These are phyloP conservation scores for Hygrophoropsis aurantiaca DNA, from an alignment of 768 basidiomycete species.

Conservation along the genomic window DNA sequence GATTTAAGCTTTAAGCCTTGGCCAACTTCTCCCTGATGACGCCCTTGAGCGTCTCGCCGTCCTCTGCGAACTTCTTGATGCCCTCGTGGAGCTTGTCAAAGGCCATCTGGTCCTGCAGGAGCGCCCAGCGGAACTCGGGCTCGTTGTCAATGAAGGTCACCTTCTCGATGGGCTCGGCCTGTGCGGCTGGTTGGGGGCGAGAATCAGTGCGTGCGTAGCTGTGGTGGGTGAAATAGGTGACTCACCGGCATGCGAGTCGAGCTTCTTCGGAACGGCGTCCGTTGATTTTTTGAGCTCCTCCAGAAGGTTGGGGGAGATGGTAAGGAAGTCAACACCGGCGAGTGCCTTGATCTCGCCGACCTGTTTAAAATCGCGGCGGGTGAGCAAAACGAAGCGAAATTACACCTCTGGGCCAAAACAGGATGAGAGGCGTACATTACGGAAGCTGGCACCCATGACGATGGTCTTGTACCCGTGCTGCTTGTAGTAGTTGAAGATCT, in stretches of 20 bases:
- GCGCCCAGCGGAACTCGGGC: slow-evolving; percentile 92
- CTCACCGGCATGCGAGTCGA: slow-evolving; percentile 66
- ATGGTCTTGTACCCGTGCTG: slow-evolving; percentile 98
- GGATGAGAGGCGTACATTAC: slow-evolving; percentile 65
- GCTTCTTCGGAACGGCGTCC: slow-evolving; percentile 78
- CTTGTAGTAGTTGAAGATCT: slow-evolving; percentile 99
- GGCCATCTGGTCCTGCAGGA: slow-evolving; percentile 95
- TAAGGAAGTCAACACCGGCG: slow-evolving; percentile 97
- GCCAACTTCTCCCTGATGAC: slow-evolving; percentile 70
- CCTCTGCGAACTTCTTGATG: slow-evolving; percentile 97
- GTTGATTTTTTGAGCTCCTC: slow-evolving; percentile 89
- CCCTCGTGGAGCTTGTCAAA: slow-evolving; percentile 99
- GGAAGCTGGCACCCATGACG: slow-evolving; percentile 99
- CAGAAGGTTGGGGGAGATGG: slow-evolving; percentile 87
- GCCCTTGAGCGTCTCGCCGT: slow-evolving; percentile 85
- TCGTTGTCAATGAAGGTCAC: slow-evolving; percentile 89
- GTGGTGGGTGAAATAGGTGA: neutral
- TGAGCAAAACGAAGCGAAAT: neutral
- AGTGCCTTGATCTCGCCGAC: slow-evolving; percentile 90
- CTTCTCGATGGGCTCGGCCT: slow-evolving; percentile 68
- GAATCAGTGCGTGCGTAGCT: neutral
- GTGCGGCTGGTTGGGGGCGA: slow-evolving; percentile 38
- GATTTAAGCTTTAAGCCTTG: slow-evolving; percentile 35
- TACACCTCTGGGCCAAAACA: too few species aligned
- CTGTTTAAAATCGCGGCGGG: slow-evolving; percentile 36